Base-by-base conservation (phyloP, 208 protist genomes). In the Crithidia brevicula region DNA sequence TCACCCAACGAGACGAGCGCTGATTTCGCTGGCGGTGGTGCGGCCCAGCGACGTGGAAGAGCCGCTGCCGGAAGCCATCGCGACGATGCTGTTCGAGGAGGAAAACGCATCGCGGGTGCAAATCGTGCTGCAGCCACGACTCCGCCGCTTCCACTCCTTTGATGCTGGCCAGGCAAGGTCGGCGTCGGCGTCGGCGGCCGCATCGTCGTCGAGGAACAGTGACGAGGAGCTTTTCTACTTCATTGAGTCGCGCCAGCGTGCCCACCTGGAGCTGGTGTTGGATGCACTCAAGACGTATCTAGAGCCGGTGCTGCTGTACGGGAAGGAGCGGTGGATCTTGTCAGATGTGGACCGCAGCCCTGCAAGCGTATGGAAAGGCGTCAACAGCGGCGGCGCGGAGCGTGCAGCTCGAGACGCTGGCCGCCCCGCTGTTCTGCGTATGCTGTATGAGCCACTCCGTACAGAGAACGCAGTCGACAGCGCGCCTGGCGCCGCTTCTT, bases 51-150 rank as follows among this genome's bases (percentile, higher is more conserved):
- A 76, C 28, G 54, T 81, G 9, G 33, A 69, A 40, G 72, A 40
- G 15, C 79, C 85, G 36, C 76, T 96, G 28, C 88, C 90, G 4
- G 47, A 22, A 23, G 65, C 59, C 30, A 76, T 96, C 20, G 72
- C 81, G 59, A 58, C 56, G 38, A 82, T 94, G 75, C 69, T 96
- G 8, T 25, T 18, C 15, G 88, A 94, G 68, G 91, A 96, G 65
- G 81, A 85, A 54, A 65, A 34, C 23, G 77, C 91, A 10, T 85
- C 82, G 36, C 74, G 74, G 4, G 73, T 96, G 57, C 84, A 83
- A n/a, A 84, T 96, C 28, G 88, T 94, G 4, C 81, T 96, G 47
- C 88, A 96, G 72, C 91, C 88, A 1, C 74, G 82, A 11, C 73
- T 94, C 18, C 77, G 85, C 9, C 76, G 79, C 45, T 92, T 89